Evolutionary conservation across 2,329 filamentous ascomycete genomes (phyloP).

Genomic region (Pseudonectria foliicola): DNA sequence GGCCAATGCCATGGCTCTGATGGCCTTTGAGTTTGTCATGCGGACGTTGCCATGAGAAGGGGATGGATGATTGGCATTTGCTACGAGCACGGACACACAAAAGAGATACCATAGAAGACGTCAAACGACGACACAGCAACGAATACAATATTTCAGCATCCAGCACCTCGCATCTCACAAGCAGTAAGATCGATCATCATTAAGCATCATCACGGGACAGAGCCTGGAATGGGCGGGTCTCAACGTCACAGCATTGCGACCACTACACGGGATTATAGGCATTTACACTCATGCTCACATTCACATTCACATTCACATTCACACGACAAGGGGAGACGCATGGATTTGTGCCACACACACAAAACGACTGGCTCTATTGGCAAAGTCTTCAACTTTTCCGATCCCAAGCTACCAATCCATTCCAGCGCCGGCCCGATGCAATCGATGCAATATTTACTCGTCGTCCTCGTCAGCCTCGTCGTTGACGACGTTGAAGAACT

Average conservation of each 20-base stretch:
- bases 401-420: conserved; percentile 25
- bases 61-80: no score
- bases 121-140: no score
- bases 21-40: conserved; percentile 92
- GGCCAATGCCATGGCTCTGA: conserved; percentile 86
- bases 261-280: no score
- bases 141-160: no score
- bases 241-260: no score
- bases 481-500: conserved; percentile 99
- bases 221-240: no score
- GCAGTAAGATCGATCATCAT: no score
- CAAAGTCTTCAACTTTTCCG: conserved; percentile 22
- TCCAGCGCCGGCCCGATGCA: conserved; percentile 22
- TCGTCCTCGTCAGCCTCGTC: conserved; percentile 98
- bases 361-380: conserved; percentile 25
- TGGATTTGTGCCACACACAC: conserved; percentile 19
- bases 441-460: conserved; percentile 59
- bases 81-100: neutral
- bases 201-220: no score
- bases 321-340: neutral
- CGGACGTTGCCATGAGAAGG: conserved; percentile 46
- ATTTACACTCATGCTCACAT: no score
- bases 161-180: no score
- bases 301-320: conserved; percentile 1
- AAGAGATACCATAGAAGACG: no score